Conservation (phyloP, 495 filamentous ascomycete species). For the Penicillium cinerascens region DNA sequence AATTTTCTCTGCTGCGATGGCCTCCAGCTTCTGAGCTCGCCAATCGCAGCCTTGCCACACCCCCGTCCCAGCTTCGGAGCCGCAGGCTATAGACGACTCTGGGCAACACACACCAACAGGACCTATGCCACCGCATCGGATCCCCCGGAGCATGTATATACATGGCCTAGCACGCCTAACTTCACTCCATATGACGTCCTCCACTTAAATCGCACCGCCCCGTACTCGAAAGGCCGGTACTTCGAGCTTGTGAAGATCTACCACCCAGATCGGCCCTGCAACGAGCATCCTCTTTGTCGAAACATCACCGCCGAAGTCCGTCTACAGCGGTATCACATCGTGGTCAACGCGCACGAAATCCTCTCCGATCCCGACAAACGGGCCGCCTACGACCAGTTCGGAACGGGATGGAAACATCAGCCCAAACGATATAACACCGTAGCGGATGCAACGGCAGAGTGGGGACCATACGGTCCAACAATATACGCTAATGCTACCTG, state of each 20-base stretch:
- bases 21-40: constrained; percentile 28
- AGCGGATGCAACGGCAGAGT: constrained; percentile 10
- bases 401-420: constrained; percentile 69
- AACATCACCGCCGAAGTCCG: constrained; percentile 53
- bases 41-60: constrained; percentile 17
- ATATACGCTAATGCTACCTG: constrained; percentile 86
- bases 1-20: constrained; percentile 22
- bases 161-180: constrained; percentile 33
- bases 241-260: constrained; percentile 93
- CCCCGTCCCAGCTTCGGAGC: not conserved
- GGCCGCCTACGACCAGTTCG: constrained; percentile 75
- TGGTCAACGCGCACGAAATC: constrained; percentile 83
- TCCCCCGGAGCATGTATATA: constrained; percentile 22
- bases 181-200: constrained; percentile 93
- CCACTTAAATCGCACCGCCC: constrained; percentile 53
- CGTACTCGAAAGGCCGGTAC: constrained; percentile 79
- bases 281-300: constrained; percentile 46
- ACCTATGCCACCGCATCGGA: constrained; percentile 34
- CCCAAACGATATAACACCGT: constrained; percentile 18
- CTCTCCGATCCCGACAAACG: constrained; percentile 80
- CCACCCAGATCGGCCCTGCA: constrained; percentile 74
- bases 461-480: constrained; percentile 33
- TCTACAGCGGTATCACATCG: constrained; percentile 80
- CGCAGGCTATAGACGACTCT: not conserved
- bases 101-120: constrained; percentile 6